Base-by-base conservation (phyloP, 495 filamentous ascomycete species). In the Neurospora pannonica region DNA sequence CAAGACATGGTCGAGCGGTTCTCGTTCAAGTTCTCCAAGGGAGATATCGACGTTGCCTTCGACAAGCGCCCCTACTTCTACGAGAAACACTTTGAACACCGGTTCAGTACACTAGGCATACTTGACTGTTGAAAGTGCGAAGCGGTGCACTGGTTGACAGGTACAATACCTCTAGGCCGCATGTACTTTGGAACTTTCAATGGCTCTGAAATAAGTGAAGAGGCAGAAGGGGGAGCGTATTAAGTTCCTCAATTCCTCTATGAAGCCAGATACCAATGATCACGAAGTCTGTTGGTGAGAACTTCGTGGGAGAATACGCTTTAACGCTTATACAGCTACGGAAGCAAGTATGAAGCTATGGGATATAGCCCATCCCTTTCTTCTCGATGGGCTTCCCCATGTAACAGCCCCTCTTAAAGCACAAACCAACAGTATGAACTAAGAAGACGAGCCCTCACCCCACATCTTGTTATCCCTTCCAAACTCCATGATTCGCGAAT, bases 31-130 rank as follows among this genome's bases (percentile, higher is more conserved):
- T 94, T 97, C 79, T 97, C 93, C 13, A 91, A 90, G 75, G 95
- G 96, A 9, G 94, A 98, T 82, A 92, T 92, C 19, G 89, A 89
- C 11, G 92, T 97, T 31, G 87, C 88, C n/a, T 87, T 91, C 71
- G 89, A 88, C 69, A 98, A 98, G 78, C 86, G 97, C 10, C 86
- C 86, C 77, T 94, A 90, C 79, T 85, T 98, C 17, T 94, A 98
- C 77, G 90, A 89, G 71, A 86, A 85, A 34, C 93, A 98, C 81
- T 87, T 83, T 38, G 73, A 71, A 8, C 77, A 76, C 11, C 74
- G 78, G 10, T 62, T 78, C 31, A 54, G n/a, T 24, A 24, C 46
- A 54, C 46, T 24, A 13, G 9, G 46, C 40, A 43, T 43, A 43
- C 46, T 24, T 54, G n/a, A 24, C 46, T 24, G 21, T 54, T 54